Percentiles rank a stretch among this genome's conserved stretches.
phyloP scores from a whole-genome alignment of 805 yeast species.

The Metschnikowia lochheadii region DNA sequence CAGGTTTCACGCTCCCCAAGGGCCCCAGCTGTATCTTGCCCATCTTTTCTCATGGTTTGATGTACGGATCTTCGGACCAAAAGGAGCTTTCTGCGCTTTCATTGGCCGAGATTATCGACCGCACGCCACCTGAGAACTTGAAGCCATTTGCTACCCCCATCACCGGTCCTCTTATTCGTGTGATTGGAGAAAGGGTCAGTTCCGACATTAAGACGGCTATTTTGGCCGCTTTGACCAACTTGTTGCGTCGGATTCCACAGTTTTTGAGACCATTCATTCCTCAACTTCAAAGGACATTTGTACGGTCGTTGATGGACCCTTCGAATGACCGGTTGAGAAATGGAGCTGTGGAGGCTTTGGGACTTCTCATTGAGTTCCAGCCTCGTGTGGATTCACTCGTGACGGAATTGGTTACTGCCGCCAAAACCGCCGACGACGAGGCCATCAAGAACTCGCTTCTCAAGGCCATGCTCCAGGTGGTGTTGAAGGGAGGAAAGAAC shows the following conservation, averaged over 20 bases:
- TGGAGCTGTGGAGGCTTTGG: constrained; percentile 87
- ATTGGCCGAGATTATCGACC: constrained; percentile 79
- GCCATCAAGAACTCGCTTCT: constrained; percentile 85
- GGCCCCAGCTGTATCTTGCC: constrained; percentile 90
- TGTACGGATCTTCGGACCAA: constrained; percentile 84
- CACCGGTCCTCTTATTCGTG: constrained; percentile 97
- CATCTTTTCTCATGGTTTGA: constrained; percentile 87
- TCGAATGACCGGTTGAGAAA: constrained; percentile 66
- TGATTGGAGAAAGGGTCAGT: constrained; percentile 90
- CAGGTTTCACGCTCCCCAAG: constrained; percentile 71
- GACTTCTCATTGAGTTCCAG: constrained; percentile 81
- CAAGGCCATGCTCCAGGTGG: constrained; percentile 79
- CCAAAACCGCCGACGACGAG: constrained; percentile 55
- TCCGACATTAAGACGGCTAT: constrained; percentile 95
- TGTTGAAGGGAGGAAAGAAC: constrained; percentile 70
- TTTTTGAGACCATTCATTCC: constrained; percentile 94
- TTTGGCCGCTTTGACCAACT: constrained; percentile 71
- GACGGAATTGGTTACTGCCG: constrained; percentile 75
- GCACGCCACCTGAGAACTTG: constrained; percentile 78
- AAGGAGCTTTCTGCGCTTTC: constrained; percentile 85
- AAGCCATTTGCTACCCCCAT: constrained; percentile 88
- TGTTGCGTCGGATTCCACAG: constrained; percentile 81
- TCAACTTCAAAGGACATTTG: constrained; percentile 95
- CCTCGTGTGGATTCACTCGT: constrained; percentile 93
- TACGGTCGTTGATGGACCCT: constrained; percentile 81